Evolutionary conservation across 2,329 filamentous ascomycete species (phyloP), one percentile per base, ranked within the genome.

Genomic region (Ceratocystis albifundus): DNA sequence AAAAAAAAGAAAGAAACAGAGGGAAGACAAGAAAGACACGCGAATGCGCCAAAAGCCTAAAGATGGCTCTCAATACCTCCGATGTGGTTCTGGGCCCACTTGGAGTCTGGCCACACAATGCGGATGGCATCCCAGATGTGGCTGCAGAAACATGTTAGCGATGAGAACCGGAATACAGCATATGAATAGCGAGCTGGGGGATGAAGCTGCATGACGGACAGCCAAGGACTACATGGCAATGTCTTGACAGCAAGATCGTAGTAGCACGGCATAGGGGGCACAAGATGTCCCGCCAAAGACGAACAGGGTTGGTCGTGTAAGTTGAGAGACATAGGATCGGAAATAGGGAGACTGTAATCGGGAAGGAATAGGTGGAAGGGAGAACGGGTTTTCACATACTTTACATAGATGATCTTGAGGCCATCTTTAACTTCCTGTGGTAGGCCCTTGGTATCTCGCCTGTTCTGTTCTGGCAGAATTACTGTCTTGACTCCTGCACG

Each of bases 81-180:
- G 75, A 85, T 80, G 25, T 68, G 28, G 72, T 90, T 85, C 68
- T 87, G 86, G 22, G 90, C 88, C 88, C 91, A 96, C 71, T 88
- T 84, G 50, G 84, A 86, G 71, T 96, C 90, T 1, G 94, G 94
- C 94, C 94, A 99, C 70, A 99, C 88, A 69, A 88, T 80, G 68
- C 88, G 85, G 74, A 99, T 86, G 30, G 91, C 93, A 77, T 97
- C 93, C 90, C 91, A 96, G 69, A 97, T 93, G 75, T 96, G 88
- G 69, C 89, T 90, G 70, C 70, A 67, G 68, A 70, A 44, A 36
- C 59, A 44, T 25, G 57, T 66, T 48, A 62, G 44, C 62, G 63
- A 64, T 48, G 32, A 15, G 20, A 69, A 70, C 64, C 70, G 69
- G 68, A 46, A 71, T 69, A 69, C 70, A 55, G 25, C 41, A 63